A percentile compares a stretch with the other conserved stretches of the same genome.
phyloP scores from a whole-genome alignment of 345 rosid species.

The Adansonia digitata region DNA sequence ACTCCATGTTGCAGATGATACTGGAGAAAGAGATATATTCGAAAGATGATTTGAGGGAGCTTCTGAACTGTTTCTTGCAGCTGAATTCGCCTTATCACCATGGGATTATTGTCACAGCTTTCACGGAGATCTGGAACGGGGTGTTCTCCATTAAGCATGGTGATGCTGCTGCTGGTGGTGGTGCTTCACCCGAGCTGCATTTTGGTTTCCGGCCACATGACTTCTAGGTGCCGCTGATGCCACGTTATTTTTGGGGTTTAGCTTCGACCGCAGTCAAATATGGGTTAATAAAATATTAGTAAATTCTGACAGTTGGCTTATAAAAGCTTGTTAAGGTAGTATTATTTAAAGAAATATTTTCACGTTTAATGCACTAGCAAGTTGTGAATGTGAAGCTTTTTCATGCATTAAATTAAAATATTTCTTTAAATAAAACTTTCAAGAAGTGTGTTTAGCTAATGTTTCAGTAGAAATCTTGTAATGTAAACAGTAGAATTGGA shows the following conservation, averaged over 20 bases:
- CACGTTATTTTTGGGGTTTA: background rate
- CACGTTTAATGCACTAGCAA: background rate
- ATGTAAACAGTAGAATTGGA: background rate
- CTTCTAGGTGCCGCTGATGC: background rate
- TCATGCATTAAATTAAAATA: background rate
- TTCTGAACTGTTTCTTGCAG: slow-evolving; percentile 76
- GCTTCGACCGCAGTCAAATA: background rate
- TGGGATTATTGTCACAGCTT: slow-evolving; percentile 75
- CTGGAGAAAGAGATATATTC: slow-evolving; percentile 83
- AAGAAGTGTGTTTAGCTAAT: background rate
- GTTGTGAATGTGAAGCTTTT: background rate
- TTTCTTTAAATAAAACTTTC: background rate
- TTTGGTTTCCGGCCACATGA: slow-evolving; percentile 25
- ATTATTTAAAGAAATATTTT: slow-evolving; percentile 6
- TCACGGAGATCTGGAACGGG: slow-evolving; percentile 94
- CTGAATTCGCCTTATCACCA: slow-evolving; percentile 76
- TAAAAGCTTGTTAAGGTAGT: background rate
- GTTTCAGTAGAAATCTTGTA: background rate
- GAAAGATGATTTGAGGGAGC: slow-evolving; percentile 71
- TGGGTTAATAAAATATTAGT: background rate
- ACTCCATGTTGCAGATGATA: slow-evolving; percentile 96
- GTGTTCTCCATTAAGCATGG: slow-evolving; percentile 46
- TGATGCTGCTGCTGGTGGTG: background rate
- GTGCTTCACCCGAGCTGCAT: slow-evolving; percentile 5
- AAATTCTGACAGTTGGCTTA: background rate